Base-by-base conservation (phyloP, 306 rosid species). In the Hippophae tibetana region DNA sequence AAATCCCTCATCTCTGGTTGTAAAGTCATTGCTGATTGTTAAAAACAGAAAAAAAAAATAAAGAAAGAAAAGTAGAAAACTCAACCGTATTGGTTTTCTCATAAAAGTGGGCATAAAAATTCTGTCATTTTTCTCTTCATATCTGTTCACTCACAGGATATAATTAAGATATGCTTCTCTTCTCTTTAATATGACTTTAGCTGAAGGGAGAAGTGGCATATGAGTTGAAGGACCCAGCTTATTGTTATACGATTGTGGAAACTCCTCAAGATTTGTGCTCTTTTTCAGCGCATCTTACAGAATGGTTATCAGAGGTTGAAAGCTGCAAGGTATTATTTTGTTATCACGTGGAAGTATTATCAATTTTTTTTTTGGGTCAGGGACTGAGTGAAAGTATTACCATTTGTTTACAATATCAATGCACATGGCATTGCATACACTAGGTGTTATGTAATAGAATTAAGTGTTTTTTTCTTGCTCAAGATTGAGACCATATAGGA, bases 271-370 rank as follows among this genome's bases (percentile, higher is more conserved):
- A 87, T 65, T 69, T 85, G 63, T 71, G 81, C 63, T 76, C 89
- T 56, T 79, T 92, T 55, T 79, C 95, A 38, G 83, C 79, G 52
- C 78, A 80, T 69, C 85, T 87, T 61, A 85, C 83, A 56, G 77
- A n/a, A 75, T 92, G 96, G 98, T 76, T 92, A 68, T 57, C 83
- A 7, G 98, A 85, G 56, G 83, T 92, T 63, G 96, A 92, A 82
- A 74, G 71, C 68, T 79, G 86, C 52, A 92, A 87, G 98, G 95
- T 92, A 67, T 58, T 55, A 67, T 58, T 55, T 64, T 13, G 60
- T 56, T 12, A 5, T 56, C 10, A 61, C 27, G 50, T 40, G 31
- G 42, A 12, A 38, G 13, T 6, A 50, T 66, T 66, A 56, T 47
- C 25, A n/a, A 27, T 53, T 41, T 52, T 47, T 54, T 11, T 44